phyloP scores from a whole-genome alignment of 495 filamentous ascomycete genomes.

The Tuber magnatum region DNA sequence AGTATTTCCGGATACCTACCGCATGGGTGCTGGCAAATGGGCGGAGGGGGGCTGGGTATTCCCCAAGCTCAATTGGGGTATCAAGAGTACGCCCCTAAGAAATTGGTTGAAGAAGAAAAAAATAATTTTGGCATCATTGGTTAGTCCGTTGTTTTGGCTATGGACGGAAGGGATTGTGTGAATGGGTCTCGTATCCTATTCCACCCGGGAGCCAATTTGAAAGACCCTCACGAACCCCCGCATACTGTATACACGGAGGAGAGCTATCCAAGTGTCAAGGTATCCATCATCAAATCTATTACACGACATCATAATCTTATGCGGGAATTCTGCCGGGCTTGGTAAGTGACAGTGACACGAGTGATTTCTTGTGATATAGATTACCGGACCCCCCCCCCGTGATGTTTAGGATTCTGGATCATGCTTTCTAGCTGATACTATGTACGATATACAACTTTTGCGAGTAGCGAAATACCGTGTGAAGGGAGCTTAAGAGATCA shows the following conservation, averaged over 20 bases:
- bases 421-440: background rate
- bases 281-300: background rate
- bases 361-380: background rate
- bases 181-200: background rate
- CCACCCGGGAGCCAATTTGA: background rate
- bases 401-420: background rate
- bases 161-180: too few species aligned
- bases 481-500: background rate
- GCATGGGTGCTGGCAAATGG: too few species aligned
- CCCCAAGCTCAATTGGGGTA: too few species aligned
- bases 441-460: background rate
- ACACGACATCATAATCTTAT: background rate
- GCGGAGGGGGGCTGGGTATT: too few species aligned
- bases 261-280: background rate
- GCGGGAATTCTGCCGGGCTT: background rate
- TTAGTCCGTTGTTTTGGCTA: too few species aligned
- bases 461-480: background rate
- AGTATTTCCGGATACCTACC: too few species aligned
- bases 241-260: background rate
- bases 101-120: too few species aligned
- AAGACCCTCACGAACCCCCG: background rate
- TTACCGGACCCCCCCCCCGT: too few species aligned
- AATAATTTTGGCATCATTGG: too few species aligned
- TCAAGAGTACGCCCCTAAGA: too few species aligned
- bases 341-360: background rate